These are phyloP conservation scores for Cornus kousa DNA, from an alignment of 148 eudicot species.

Conservation along the genomic window DNA sequence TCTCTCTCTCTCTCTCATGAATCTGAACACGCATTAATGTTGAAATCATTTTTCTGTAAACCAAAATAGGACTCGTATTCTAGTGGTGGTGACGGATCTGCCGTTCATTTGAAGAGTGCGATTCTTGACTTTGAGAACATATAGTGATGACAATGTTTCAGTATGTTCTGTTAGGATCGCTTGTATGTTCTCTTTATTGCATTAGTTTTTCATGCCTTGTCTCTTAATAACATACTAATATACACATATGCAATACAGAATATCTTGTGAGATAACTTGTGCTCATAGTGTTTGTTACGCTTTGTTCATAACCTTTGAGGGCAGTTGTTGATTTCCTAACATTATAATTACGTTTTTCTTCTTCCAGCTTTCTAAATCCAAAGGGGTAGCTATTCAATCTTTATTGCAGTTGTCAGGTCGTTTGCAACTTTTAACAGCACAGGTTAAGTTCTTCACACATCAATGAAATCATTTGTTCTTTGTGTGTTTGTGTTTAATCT, in stretches of 20 bases:
- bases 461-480: neutral
- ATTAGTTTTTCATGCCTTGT: neutral
- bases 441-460: slow-evolving; percentile 43
- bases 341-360: slow-evolving; percentile 13
- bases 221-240: neutral
- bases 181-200: neutral
- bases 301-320: neutral
- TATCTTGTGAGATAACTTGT: too few relatives aligned
- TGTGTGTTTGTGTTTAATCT: neutral
- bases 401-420: slow-evolving; percentile 83
- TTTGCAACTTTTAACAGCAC: slow-evolving; percentile 80
- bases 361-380: slow-evolving; percentile 57
- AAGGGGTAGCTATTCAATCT: slow-evolving; percentile 41
- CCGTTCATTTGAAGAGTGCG: neutral
- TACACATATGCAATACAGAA: neutral
- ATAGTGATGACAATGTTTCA: too few relatives aligned
- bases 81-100: neutral
- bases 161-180: neutral
- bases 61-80: neutral
- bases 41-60: neutral
- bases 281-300: neutral
- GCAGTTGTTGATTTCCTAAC: neutral
- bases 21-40: neutral
- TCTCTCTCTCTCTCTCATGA: too few relatives aligned
- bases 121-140: neutral